These are phyloP conservation scores for Cutaneotrichosporon cutaneum DNA, from an alignment of 1,284 basidiomycete species.

Conservation along the genomic window DNA sequence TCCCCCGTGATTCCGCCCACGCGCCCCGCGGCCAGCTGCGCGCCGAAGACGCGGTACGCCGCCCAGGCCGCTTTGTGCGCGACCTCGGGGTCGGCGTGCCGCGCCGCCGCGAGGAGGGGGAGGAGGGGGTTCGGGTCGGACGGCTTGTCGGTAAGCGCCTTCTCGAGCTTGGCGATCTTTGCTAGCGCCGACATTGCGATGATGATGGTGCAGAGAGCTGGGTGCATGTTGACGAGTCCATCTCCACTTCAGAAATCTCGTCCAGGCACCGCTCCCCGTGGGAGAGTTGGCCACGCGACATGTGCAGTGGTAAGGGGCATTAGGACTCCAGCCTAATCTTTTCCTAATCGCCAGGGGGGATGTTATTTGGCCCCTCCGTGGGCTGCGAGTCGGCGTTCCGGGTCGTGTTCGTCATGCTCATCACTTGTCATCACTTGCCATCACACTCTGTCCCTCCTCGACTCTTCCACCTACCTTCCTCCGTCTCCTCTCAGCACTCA, in stretches of 20 bases:
- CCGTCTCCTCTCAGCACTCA: not conserved
- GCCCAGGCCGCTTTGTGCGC: constrained; percentile 77
- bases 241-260: constrained; percentile 8
- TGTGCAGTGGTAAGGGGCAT: not conserved
- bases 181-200: constrained; percentile 16
- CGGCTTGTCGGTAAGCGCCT: constrained; percentile 39
- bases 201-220: not conserved
- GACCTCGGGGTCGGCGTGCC: constrained; percentile 55
- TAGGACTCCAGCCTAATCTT: not conserved
- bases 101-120: constrained; percentile 66
- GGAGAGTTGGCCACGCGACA: not conserved
- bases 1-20: constrained; percentile 52
- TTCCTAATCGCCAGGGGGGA: not conserved
- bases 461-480: not conserved
- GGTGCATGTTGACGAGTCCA: not conserved
- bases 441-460: not conserved
- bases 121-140: constrained; percentile 74
- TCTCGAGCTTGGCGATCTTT: constrained; percentile 41
- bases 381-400: not conserved
- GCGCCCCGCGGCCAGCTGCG: constrained; percentile 63
- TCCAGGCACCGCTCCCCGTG: not conserved
- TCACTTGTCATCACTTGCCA: not conserved
- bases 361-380: not conserved
- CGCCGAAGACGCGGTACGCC: constrained; percentile 73
- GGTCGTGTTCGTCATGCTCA: not conserved